Percentiles rank a stretch among this genome's conserved stretches.
These are phyloP conservation scores for Pinus tabuliformis DNA, from an alignment of 75 land plant species.

Conservation along the genomic window DNA sequence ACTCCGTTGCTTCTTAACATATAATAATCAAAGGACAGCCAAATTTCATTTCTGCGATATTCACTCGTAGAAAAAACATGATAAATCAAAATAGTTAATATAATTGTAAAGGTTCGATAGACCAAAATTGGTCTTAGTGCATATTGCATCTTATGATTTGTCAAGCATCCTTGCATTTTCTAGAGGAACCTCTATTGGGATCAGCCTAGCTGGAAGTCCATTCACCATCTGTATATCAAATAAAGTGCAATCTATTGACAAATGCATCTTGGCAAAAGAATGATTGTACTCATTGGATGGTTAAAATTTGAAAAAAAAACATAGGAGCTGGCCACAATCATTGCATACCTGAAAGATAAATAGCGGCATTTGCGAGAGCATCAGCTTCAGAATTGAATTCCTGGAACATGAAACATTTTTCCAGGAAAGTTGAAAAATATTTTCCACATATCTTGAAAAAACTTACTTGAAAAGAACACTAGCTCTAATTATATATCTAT, in stretches of 20 bases:
- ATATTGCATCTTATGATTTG: too few relatives aligned
- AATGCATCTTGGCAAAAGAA: neutral
- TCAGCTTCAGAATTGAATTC: constrained; percentile 38
- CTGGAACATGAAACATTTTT: constrained; percentile 11
- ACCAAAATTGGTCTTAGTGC: too few relatives aligned
- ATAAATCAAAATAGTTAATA: too few relatives aligned
- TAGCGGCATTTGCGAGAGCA: constrained; percentile 29
- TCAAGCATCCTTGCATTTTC: too few relatives aligned
- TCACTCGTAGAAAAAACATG: too few relatives aligned
- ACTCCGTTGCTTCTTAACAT: too few relatives aligned
- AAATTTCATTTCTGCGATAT: too few relatives aligned
- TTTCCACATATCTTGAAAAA: too few relatives aligned
- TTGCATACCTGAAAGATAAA: constrained; percentile 25
- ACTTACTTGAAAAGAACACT: too few relatives aligned
- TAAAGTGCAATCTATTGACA: neutral
- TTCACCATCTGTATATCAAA: constrained; percentile 7
- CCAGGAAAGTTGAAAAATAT: neutral
- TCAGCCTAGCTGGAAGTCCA: constrained; percentile 1
- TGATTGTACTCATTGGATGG: neutral
- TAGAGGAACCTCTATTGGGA: neutral
- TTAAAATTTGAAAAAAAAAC: neutral
- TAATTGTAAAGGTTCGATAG: too few relatives aligned
- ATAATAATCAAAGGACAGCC: too few relatives aligned
- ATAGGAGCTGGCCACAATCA: neutral
- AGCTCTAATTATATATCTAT: too few relatives aligned